These are phyloP conservation scores for Phytophthora pini DNA, from an alignment of 352 stramenopile species.

Conservation along the genomic window DNA sequence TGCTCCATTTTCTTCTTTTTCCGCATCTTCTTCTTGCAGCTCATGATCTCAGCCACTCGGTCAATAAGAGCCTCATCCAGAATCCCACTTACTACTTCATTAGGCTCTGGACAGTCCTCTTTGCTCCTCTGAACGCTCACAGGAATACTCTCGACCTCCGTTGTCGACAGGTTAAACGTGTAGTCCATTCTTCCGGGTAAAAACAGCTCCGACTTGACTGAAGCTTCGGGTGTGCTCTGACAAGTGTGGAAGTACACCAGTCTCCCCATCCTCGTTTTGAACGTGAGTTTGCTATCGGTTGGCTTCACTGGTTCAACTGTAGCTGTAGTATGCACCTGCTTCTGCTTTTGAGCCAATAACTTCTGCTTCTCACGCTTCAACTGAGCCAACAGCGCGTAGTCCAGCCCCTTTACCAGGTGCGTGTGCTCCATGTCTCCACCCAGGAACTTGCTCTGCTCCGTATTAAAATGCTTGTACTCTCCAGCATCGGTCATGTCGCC, in stretches of 20 bases:
- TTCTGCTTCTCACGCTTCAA: constrained; percentile 83
- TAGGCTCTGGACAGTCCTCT: constrained; percentile 67
- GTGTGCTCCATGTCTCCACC: constrained; percentile 86
- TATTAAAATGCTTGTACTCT: constrained; percentile 62
- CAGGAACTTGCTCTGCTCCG: constrained; percentile 86
- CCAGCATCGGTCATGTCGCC: constrained; percentile 57
- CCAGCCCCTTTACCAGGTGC: constrained; percentile 90
- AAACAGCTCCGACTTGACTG: constrained; percentile 68
- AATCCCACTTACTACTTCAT: constrained; percentile 64
- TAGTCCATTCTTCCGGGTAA: constrained; percentile 80
- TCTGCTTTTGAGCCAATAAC: constrained; percentile 45
- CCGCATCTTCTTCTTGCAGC: constrained; percentile 45
- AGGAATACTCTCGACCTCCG: constrained; percentile 58
- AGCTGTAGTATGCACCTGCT: constrained; percentile 14
- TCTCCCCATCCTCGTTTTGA: constrained; percentile 65
- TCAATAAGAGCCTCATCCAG: constrained; percentile 58
- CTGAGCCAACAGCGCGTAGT: constrained; percentile 88
- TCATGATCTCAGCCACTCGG: constrained; percentile 45
- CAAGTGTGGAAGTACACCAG: constrained; percentile 74
- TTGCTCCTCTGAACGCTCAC: constrained; percentile 75
- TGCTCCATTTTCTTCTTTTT: constrained; percentile 49
- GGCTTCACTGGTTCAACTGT: constrained; percentile 2
- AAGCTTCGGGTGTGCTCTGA: constrained; percentile 39
- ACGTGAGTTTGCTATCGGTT: constrained; percentile 45
- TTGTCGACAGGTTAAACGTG: constrained; percentile 58